phyloP scores from a whole-genome alignment of 768 basidiomycete genomes.

The Phaffia australis region DNA sequence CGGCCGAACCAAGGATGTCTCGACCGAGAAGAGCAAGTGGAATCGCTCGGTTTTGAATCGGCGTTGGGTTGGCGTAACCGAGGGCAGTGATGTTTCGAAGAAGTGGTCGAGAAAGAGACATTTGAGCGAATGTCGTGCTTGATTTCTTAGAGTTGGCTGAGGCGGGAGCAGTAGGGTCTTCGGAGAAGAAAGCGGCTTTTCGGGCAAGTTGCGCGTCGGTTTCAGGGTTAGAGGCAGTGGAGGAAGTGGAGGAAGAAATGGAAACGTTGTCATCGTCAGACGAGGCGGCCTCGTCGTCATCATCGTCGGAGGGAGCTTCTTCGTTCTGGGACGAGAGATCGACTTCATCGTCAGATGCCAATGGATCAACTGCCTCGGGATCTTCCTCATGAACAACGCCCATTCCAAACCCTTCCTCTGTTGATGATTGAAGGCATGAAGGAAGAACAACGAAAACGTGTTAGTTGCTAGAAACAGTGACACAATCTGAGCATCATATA shows the following conservation, averaged over 20 bases:
- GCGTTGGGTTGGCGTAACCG: slow-evolving; percentile 71
- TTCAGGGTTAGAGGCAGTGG: slow-evolving; percentile 53
- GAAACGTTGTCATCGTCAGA: slow-evolving; percentile 40
- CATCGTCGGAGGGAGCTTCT: slow-evolving; percentile 28
- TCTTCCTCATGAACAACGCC: slow-evolving; percentile 34
- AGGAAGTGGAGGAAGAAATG: slow-evolving; percentile 50
- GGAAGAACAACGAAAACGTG: too few species aligned
- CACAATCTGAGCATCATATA: too few species aligned
- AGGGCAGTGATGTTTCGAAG: slow-evolving; percentile 79
- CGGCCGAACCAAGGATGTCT: slow-evolving; percentile 89
- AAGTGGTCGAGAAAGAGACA: slow-evolving; percentile 91
- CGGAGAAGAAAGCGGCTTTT: slow-evolving; percentile 71
- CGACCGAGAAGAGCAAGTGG: slow-evolving; percentile 89
- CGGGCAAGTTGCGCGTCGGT: slow-evolving; percentile 53
- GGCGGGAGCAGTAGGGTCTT: slow-evolving; percentile 43
- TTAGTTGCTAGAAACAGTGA: too few species aligned
- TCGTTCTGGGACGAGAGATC: slow-evolving; percentile 24
- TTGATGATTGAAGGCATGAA: not conserved
- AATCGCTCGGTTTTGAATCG: slow-evolving; percentile 88
- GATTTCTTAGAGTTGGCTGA: slow-evolving; percentile 43
- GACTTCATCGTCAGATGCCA: slow-evolving; percentile 23
- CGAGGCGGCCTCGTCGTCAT: slow-evolving; percentile 40
- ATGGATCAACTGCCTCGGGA: slow-evolving; percentile 25
- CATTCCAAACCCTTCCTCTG: slow-evolving; percentile 26
- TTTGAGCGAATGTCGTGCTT: slow-evolving; percentile 61